Conservation (phyloP, 345 rosid genomes). For the Pistacia vera region DNA sequence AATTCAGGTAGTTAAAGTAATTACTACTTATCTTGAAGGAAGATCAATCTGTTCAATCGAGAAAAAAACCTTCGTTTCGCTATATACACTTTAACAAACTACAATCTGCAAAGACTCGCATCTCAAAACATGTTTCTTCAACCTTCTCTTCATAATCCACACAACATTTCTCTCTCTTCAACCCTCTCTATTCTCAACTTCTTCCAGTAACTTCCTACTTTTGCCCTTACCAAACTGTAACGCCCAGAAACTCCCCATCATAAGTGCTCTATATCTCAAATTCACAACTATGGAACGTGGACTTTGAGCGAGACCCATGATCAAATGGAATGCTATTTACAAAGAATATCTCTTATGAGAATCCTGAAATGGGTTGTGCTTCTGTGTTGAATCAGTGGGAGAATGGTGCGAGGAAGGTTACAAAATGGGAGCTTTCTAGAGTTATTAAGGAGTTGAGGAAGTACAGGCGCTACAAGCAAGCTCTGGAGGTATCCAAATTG, state of each 20-base stretch:
- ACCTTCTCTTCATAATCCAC: slow-evolving; percentile 47
- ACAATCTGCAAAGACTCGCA: slow-evolving; percentile 16
- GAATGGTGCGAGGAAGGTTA: slow-evolving; percentile 64
- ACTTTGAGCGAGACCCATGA: slow-evolving; percentile 71
- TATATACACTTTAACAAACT: too few species aligned
- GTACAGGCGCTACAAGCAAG: slow-evolving; percentile 65
- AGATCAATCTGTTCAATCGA: too few species aligned
- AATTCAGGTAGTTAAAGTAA: too few species aligned
- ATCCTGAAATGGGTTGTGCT: slow-evolving; percentile 75
- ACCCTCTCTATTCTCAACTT: slow-evolving; percentile 43
- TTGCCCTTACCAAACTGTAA: slow-evolving; percentile 19
- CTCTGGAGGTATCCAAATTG: slow-evolving; percentile 70
- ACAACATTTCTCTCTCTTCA: slow-evolving; percentile 45
- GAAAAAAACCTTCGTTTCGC: too few species aligned
- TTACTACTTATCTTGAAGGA: too few species aligned
- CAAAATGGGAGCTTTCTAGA: slow-evolving; percentile 90
- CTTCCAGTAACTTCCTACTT: slow-evolving; percentile 29
- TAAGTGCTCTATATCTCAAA: slow-evolving; percentile 65
- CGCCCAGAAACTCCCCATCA: slow-evolving; percentile 18
- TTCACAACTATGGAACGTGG: slow-evolving; percentile 78
- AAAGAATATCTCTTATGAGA: slow-evolving; percentile 69
- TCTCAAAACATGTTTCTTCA: slow-evolving; percentile 50
- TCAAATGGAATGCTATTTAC: slow-evolving; percentile 82
- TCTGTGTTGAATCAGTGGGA: slow-evolving; percentile 72
- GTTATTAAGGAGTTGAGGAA: slow-evolving; percentile 91